Base-by-base conservation (phyloP, 345 rosid genomes). In the Mercurialis annua region DNA sequence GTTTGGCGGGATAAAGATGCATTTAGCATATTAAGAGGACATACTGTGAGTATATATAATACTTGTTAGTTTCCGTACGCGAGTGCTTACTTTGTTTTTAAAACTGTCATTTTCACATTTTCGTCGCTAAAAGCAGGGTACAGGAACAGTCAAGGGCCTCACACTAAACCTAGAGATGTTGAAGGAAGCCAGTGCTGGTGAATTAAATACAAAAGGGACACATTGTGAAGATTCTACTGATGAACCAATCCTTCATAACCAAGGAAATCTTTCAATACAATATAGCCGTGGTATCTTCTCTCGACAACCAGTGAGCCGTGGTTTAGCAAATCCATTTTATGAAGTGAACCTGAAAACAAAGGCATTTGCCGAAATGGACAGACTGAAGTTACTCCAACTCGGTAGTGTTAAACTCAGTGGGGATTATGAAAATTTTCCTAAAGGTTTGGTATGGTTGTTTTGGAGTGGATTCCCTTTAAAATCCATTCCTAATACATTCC, bases 401-500 rank as follows among this genome's bases (percentile, higher is more conserved):
- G 29, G 27, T 44, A 17, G 17, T 62, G 65, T 44, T 42, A 43
- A 44, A 44, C 10, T 43, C 52, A 27, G 36, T 43, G 65, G 65
- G 17, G 52, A 44, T 11, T 62, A 26, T 62, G 52, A 38, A 44
- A 52, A 62, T 44, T 62, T 62, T 44, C 65, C 65, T 43, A 43
- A 62, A 62, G 65, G 65, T 27, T 62, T 62, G 31, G 52, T 62
- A 16, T 62, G 65, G 65, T 62, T 62, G 36, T 62, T 24, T 27
- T 62, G 65, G 65, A 23, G 21, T 6, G 65, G 65, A 62, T 62
- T 62, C 18, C 31, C 65, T 7, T 62, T 62, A 30, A 62, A 21
- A 26, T 17, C 1, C 31, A 43, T 62, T 26, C 65, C 65, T 3
- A 62, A 44, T 24, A 48, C 43, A 20, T 48, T 62, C 29, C 36